These are phyloP conservation scores for Amanita rubescens DNA, from an alignment of 768 basidiomycete species.

Conservation along the genomic window DNA sequence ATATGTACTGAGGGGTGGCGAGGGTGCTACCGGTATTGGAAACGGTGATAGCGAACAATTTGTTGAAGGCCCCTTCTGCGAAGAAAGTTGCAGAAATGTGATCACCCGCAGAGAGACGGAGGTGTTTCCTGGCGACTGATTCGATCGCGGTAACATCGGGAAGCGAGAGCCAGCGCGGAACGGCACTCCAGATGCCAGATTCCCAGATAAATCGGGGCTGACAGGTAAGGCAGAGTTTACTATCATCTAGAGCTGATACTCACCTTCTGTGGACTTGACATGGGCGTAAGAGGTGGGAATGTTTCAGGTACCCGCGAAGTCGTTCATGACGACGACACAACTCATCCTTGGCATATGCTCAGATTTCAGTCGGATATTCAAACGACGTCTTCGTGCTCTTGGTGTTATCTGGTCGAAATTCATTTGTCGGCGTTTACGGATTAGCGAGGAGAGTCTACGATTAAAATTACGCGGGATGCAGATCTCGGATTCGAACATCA, in stretches of 20 bases:
- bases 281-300: too few species aligned
- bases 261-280: constrained; percentile 5
- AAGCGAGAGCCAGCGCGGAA: constrained; percentile 5
- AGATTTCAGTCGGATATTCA: too few species aligned
- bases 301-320: too few species aligned
- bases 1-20: constrained; percentile 1
- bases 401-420: too few species aligned
- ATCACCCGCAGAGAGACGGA: constrained; percentile 1
- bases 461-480: too few species aligned
- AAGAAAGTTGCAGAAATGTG: constrained; percentile 5
- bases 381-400: too few species aligned
- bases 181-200: constrained; percentile 4
- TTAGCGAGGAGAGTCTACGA: too few species aligned
- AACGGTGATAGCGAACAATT: constrained; percentile 5
- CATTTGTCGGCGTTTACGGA: too few species aligned
- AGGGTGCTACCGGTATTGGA: constrained; percentile 4
- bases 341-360: too few species aligned
- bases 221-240: constrained; percentile 1
- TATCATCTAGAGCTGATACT: constrained; percentile 2
- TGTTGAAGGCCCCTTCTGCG: constrained; percentile 6
- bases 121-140: constrained; percentile 6
- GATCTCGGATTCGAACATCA: too few species aligned
- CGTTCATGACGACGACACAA: too few species aligned
- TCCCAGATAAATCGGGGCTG: constrained; percentile 6
- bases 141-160: constrained; percentile 6